These are phyloP conservation scores for Physaria fendleri DNA, from an alignment of 345 rosid genomes.

Conservation along the genomic window DNA sequence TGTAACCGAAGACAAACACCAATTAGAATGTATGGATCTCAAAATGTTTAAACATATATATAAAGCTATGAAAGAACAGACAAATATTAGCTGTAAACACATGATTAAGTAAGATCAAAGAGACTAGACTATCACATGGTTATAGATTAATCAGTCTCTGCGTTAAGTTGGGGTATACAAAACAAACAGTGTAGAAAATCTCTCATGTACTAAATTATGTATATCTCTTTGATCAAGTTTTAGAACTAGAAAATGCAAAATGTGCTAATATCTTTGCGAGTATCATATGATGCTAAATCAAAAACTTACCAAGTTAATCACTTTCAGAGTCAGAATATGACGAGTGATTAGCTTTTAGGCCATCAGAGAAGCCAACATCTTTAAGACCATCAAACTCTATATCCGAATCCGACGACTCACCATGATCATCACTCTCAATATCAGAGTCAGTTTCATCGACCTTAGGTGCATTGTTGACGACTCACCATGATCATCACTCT, in stretches of 20 bases:
- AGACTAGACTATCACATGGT: conserved; percentile 7
- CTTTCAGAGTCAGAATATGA: not conserved
- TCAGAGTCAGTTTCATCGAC: conserved; percentile 26
- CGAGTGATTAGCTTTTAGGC: not conserved
- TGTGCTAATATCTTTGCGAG: not conserved
- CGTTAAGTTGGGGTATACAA: not conserved
- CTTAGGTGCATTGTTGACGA: too few species aligned
- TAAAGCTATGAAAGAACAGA: too few species aligned
- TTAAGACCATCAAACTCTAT: not conserved
- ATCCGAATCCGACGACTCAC: conserved; percentile 16
- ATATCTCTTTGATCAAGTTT: not conserved
- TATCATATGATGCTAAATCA: not conserved
- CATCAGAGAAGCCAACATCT: not conserved
- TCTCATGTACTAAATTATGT: not conserved
- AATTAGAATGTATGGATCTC: too few species aligned
- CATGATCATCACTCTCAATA: not conserved
- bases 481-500: conserved; percentile 3
- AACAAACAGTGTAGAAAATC: not conserved
- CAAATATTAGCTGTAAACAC: too few species aligned
- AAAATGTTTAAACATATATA: too few species aligned
- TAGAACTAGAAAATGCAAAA: not conserved
- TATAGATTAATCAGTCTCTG: not conserved
- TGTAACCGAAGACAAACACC: too few species aligned
- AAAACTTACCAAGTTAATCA: conserved; percentile 20
- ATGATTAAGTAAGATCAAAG: too few species aligned